phyloP scores from a whole-genome alignment of 345 rosid species.

The Eucalyptus tenuipes region DNA sequence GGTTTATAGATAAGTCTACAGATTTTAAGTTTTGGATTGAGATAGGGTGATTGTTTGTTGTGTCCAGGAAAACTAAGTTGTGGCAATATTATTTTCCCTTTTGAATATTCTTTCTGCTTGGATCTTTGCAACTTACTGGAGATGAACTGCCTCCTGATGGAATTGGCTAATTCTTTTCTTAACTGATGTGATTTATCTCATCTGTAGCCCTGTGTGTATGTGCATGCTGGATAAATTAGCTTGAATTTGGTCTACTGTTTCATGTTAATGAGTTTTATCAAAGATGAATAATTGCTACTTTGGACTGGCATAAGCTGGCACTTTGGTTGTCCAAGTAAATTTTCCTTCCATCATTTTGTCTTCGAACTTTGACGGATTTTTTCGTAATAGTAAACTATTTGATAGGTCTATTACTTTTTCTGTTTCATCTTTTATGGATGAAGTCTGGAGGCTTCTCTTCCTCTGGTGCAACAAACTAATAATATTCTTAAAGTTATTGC shows the following conservation, averaged over 20 bases:
- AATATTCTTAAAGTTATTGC: neutral
- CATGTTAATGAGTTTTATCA: neutral
- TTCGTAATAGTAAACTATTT: neutral
- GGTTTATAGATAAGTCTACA: neutral
- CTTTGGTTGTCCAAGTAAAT: neutral
- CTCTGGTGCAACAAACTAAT: neutral
- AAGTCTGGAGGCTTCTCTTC: neutral
- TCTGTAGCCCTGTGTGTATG: neutral
- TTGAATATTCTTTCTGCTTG: neutral
- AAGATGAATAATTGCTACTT: neutral
- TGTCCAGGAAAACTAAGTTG: neutral
- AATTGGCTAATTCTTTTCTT: neutral
- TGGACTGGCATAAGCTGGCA: neutral
- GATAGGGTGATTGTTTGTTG: neutral
- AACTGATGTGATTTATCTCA: neutral
- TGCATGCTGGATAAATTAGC: neutral
- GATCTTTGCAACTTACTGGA: neutral
- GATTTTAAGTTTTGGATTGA: neutral
- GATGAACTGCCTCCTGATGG: neutral
- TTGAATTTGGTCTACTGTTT: neutral
- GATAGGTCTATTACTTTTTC: neutral
- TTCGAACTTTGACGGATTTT: neutral
- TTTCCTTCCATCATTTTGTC: neutral
- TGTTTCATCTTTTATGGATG: neutral
- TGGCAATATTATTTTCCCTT: neutral